A percentile compares a stretch with the other conserved stretches of the same genome.
Evolutionary conservation across 2,329 filamentous ascomycete genomes (phyloP).

Genomic region (Exophiala bonariae): DNA sequence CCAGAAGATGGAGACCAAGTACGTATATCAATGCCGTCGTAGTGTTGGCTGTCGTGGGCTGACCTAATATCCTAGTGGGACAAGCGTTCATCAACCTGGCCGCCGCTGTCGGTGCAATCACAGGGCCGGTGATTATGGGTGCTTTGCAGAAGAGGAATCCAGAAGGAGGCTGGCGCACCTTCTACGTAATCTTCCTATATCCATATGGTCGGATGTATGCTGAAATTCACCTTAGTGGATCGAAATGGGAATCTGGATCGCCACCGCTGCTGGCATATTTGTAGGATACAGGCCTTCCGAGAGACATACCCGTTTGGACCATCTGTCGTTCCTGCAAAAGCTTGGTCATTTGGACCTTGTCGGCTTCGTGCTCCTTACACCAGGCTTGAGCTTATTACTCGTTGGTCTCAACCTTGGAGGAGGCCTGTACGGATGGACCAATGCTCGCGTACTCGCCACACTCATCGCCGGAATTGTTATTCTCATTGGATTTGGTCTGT

Average conservation of each 20-base stretch:
- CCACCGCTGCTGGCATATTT: constrained; percentile 5
- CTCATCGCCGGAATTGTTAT: constrained; percentile 11
- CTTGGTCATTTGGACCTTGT: constrained; percentile 8
- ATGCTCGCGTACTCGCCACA: constrained; percentile 4
- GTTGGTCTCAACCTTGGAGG: constrained; percentile 14
- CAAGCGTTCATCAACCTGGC: constrained; percentile 10
- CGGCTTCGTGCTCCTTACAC: constrained; percentile 9
- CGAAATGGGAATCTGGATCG: constrained; percentile 11
- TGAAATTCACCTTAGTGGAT: constrained; percentile 11
- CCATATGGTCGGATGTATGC: neutral
- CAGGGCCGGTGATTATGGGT: constrained; percentile 10
- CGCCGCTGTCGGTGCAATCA: neutral
- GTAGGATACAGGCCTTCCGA: constrained; percentile 14
- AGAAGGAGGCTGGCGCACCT: constrained; percentile 11
- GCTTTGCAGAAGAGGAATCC: constrained; percentile 4
- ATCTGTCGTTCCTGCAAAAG: constrained; percentile 12
- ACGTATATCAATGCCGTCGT: too few species aligned
- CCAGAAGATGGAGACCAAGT: constrained; percentile 19
- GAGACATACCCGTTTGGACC: constrained; percentile 13
- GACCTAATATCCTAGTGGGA: neutral
- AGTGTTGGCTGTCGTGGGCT: too few species aligned
- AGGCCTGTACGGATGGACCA: constrained; percentile 13
- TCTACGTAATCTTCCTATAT: constrained; percentile 9
- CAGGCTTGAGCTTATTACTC: constrained; percentile 13
- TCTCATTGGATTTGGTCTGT: constrained; percentile 15